Base-by-base conservation (phyloP, 2,329 filamentous ascomycete genomes). In the Phaeosphaeria sp. region DNA sequence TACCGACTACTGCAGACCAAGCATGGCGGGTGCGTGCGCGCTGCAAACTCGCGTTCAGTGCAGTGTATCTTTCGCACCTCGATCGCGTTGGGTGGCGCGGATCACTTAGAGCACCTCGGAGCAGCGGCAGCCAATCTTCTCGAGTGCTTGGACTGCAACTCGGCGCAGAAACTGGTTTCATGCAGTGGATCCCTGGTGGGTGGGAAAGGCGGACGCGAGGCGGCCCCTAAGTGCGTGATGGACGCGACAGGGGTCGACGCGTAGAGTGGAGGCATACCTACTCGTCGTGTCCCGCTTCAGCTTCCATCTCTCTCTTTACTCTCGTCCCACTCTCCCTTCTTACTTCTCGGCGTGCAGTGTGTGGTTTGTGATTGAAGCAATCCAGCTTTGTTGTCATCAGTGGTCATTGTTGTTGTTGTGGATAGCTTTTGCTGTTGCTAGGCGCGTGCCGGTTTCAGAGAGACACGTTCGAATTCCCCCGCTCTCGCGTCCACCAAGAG, bases 201-300 rank as follows among this genome's bases (percentile, higher is more conserved):
- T 60, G 59, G 46, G 52, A 33, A 55, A 60, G 43, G 54, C 49
- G 65, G 66, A 66, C 67, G 63, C 65, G 67, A 61, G 6, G 52
- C 22, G 41, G 53, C 55, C 58, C 62, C 55, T 59, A 57, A 50
- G 54, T 63, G 47, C 59, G 59, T 55, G 54, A 61, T 46, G 43
- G 52, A 67, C 70, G 54, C 71, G 72, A 69, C 71, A 71, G 62
- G 41, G 61, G 46, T 17, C 61, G 42, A 68, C 69, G 65, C 67
- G 67, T 68, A 63, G 58, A 63, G 54, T 61, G 55, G 41, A 43
- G 41, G 20, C 50, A 60, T 63, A 67, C 41, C 66, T 66, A 64
- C 58, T 46, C 25, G n/a, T 22, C 43, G 30, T 54, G 39, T 52
- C 55, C 55, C 55, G 58, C 56, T 44, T 46, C 51, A 39, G 25